These are phyloP conservation scores for Breviolum minutum DNA, from an alignment of 73 alveolate species.

Conservation along the genomic window DNA sequence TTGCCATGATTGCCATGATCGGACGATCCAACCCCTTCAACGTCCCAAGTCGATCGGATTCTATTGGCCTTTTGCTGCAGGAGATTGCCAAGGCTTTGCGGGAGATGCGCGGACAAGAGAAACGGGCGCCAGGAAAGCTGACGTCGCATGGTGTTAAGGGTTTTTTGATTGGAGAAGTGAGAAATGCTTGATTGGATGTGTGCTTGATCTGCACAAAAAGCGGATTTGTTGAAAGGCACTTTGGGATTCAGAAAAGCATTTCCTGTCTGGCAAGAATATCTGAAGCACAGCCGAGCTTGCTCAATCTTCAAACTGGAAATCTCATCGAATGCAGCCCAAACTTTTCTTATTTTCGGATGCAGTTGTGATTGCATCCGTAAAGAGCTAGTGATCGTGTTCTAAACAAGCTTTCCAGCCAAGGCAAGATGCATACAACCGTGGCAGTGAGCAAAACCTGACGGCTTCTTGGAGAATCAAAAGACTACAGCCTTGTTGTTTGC, in stretches of 20 bases:
- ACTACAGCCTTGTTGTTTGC: neutral
- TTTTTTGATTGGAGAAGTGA: neutral
- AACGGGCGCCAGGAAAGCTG: constrained; percentile 37
- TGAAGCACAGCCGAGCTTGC: too few species aligned
- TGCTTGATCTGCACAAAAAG: too few species aligned
- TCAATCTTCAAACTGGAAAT: too few species aligned
- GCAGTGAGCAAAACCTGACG: constrained; percentile 83
- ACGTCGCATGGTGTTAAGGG: neutral
- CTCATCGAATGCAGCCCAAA: too few species aligned
- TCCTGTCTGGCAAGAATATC: too few species aligned
- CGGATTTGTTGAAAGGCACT: too few species aligned
- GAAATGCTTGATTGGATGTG: too few species aligned
- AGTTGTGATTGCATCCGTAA: neutral
- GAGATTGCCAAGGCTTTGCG: constrained; percentile 12
- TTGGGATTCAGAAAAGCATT: too few species aligned
- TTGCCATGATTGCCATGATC: neutral
- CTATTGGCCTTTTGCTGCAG: neutral
- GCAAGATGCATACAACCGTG: constrained; percentile 80
- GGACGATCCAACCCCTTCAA: neutral
- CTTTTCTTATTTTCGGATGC: neutral
- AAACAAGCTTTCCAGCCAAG: neutral
- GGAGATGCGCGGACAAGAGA: constrained; percentile 24
- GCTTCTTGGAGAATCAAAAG: neutral
- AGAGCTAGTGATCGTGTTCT: neutral
- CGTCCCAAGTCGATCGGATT: neutral